Base-by-base conservation (phyloP, 805 yeast genomes). In the Cyberlindnera bimundalis region DNA sequence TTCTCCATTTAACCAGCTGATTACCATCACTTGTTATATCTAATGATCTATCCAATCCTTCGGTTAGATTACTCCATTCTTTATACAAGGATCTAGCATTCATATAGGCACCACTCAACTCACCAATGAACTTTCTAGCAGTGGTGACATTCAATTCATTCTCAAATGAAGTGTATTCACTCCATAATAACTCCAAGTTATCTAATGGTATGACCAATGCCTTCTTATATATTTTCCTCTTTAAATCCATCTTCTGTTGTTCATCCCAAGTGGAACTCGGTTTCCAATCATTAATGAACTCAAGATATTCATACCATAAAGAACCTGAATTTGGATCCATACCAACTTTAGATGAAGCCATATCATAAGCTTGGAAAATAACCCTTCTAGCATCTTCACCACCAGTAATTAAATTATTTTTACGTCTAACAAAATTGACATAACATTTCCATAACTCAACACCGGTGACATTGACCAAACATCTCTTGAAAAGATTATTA, bases 231-330 rank as follows among this genome's bases (percentile, higher is more conserved):
- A 84, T 71, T 47, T 79, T 80, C 52, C 98, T 73, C 34, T 84
- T 75, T 54, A 81, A 67, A 54, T 87, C 96, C 54, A 76, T 73
- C 48, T 85, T 82, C 52, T 84, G 90, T 57, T 84, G 89, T 48
- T 78, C 82, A 57, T 91, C 98, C 84, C 91, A 87, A 32, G 81
- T 77, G 26, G 81, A 78, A 14, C 78, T 71, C 3, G 96, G 90
- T 35, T 78, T 79, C 91, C 93, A 85, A 25, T 75, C 67, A 48
- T 79, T 81, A 46, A 89, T 71, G 54, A 88, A 89, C 9, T 74
- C 80, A n/a, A 93, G 58, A 58, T 87, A 93, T 51, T 85, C 93
- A 35, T 72, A 69, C 96, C 96, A 91, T 30, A 93, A 64, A 2
- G 68, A 68, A 24, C 84, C 81, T 15, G 90, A 75, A 26, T 74